Evolutionary conservation across 2,329 filamentous ascomycete species (phyloP).

Genomic region (Myotisia sp.): DNA sequence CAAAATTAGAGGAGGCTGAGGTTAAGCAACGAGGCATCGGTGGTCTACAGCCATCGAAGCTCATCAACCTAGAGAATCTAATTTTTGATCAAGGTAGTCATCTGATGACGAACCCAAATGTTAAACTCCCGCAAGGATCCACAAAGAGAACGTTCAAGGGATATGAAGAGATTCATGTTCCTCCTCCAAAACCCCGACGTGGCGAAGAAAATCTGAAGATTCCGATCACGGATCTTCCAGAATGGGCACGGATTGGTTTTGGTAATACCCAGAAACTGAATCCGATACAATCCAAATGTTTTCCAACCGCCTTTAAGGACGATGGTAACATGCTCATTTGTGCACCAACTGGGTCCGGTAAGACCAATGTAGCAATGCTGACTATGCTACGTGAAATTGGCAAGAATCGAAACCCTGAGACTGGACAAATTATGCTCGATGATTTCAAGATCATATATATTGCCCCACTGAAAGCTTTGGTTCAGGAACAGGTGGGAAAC

Average conservation of each 20-base stretch:
- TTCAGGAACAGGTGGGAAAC: slow-evolving; percentile 96
- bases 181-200: slow-evolving; percentile 72
- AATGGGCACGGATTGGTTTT: slow-evolving; percentile 82
- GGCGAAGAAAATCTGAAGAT: slow-evolving; percentile 67
- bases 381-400: slow-evolving; percentile 92
- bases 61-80: slow-evolving; percentile 89
- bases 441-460: slow-evolving; percentile 99
- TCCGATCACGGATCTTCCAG: slow-evolving; percentile 73
- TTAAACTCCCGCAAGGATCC: slow-evolving; percentile 82
- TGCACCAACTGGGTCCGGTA: slow-evolving; percentile 90
- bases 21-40: slow-evolving; percentile 54
- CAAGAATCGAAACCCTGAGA: slow-evolving; percentile 76
- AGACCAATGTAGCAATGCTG: slow-evolving; percentile 97
- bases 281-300: slow-evolving; percentile 90
- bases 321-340: slow-evolving; percentile 98
- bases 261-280: slow-evolving; percentile 77
- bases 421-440: slow-evolving; percentile 88
- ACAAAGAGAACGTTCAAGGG: slow-evolving; percentile 94
- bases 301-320: slow-evolving; percentile 73
- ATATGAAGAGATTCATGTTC: slow-evolving; percentile 96
- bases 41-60: slow-evolving; percentile 68
- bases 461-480: slow-evolving; percentile 83
- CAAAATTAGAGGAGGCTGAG: slow-evolving; percentile 37
- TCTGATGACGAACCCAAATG: slow-evolving; percentile 97
- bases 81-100: slow-evolving; percentile 97